Evolutionary conservation across 441 rosid species (phyloP).

Genomic region (Theobroma grandiflorum): DNA sequence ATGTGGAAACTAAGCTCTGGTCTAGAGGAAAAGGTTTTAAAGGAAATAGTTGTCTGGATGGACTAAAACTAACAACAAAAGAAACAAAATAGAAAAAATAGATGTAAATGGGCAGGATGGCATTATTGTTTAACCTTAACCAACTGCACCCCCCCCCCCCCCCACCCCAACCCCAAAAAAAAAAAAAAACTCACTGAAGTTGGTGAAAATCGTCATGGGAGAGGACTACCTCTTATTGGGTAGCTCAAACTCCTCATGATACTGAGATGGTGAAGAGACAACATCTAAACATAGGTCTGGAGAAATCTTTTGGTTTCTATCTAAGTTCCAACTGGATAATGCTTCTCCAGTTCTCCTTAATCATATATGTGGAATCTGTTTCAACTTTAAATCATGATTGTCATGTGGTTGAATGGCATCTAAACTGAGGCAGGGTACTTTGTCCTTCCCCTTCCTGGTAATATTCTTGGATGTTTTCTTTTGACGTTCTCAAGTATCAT

Average conservation of each 20-base stretch:
- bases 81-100: conserved; percentile 4
- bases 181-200: not conserved
- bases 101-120: conserved; percentile 1
- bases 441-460: conserved; percentile 4
- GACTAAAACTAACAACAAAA: not conserved
- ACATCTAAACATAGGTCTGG: not conserved
- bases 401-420: conserved; percentile 2
- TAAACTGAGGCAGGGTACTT: not conserved
- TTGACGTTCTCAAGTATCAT: not conserved
- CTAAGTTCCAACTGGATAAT: not conserved
- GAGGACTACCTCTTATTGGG: not conserved
- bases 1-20: not conserved
- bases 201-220: not conserved
- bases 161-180: too few species aligned
- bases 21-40: not conserved
- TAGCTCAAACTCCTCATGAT: conserved; percentile 9
- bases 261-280: conserved; percentile 10
- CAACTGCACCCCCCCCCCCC: not conserved
- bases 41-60: conserved; percentile 13
- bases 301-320: conserved; percentile 1
- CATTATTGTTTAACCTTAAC: not conserved
- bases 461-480: not conserved
- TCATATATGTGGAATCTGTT: not conserved
- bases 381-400: not conserved
- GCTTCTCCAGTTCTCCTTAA: conserved; percentile 11